A percentile compares a stretch with the other conserved stretches of the same genome.
phyloP scores from a whole-genome alignment of 805 yeast species.

The Millerozyma miso region DNA sequence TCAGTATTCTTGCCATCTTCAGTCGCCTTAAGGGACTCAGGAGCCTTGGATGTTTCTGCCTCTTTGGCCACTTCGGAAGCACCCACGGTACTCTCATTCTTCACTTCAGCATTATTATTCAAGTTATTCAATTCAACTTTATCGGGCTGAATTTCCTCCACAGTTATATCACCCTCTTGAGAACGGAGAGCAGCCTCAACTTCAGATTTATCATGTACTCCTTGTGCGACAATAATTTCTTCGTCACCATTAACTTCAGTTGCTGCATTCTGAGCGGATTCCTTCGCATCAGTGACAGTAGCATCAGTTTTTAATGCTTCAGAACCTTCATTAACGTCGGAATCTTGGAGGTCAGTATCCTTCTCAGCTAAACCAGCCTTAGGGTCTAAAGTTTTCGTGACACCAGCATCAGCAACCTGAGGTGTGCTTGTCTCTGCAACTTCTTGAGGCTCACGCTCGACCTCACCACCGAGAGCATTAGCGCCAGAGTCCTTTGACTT shows the following conservation, averaged over 20 bases:
- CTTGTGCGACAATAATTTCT: conserved; percentile 39
- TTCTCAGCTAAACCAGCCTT: conserved; percentile 10
- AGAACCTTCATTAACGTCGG: not conserved
- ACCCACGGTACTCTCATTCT: conserved; percentile 39
- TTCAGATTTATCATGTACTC: conserved; percentile 22
- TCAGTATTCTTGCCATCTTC: conserved; percentile 6
- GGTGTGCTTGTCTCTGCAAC: not conserved
- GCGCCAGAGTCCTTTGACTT: not conserved
- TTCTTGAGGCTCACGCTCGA: not conserved
- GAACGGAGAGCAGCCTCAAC: conserved; percentile 33
- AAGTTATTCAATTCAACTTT: conserved; percentile 34
- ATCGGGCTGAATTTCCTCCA: conserved; percentile 42
- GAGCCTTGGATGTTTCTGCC: conserved; percentile 2
- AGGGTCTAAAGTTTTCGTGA: conserved; percentile 6
- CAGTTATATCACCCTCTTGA: conserved; percentile 31
- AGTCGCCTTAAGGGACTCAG: conserved; percentile 2
- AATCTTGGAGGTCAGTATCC: conserved; percentile 15
- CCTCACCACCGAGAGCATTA: not conserved
- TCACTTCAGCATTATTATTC: conserved; percentile 29
- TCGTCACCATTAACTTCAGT: conserved; percentile 16
- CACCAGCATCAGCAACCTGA: conserved; percentile 4
- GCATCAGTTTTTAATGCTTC: not conserved
- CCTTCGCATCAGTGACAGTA: not conserved
- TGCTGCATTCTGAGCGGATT: conserved; percentile 5
- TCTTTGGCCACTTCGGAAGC: conserved; percentile 22